Percentiles rank a stretch among this genome's conserved stretches.
phyloP scores from a whole-genome alignment of 495 filamentous ascomycete species.

The Aeminium ludgeri region DNA sequence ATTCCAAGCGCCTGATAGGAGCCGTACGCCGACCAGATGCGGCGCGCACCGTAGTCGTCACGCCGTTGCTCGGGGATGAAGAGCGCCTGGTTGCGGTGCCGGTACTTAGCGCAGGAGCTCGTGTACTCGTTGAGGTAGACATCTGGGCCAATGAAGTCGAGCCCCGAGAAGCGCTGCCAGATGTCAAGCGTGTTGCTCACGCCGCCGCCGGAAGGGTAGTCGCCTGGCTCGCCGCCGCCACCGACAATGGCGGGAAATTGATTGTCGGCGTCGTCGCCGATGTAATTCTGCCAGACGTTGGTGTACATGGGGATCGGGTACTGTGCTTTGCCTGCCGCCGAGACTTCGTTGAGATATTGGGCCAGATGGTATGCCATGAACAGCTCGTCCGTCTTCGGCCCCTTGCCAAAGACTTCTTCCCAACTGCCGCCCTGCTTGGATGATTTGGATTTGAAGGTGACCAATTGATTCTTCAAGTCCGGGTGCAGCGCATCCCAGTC shows the following conservation, averaged over 20 bases:
- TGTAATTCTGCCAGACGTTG: constrained; percentile 32
- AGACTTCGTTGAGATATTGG: constrained; percentile 29
- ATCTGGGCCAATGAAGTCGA: constrained; percentile 36
- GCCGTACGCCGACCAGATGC: constrained; percentile 31
- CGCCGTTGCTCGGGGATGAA: constrained; percentile 36
- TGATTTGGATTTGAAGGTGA: too few relatives aligned
- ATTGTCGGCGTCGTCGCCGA: constrained; percentile 19
- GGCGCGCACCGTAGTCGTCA: constrained; percentile 32
- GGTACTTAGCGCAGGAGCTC: constrained; percentile 27
- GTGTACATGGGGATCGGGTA: constrained; percentile 32
- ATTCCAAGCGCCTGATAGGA: constrained; percentile 29
- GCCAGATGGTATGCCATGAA: constrained; percentile 37
- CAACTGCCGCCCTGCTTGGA: constrained; percentile 16
- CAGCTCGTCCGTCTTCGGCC: constrained; percentile 29
- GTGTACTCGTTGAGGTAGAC: constrained; percentile 32
- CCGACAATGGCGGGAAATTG: constrained; percentile 27
- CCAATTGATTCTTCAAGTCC: constrained; percentile 20
- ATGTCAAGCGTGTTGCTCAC: constrained; percentile 30
- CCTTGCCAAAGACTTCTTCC: constrained; percentile 28
- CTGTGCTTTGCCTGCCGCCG: constrained; percentile 26
- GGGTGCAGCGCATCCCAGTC: constrained; percentile 24
- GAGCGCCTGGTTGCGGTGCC: constrained; percentile 30
- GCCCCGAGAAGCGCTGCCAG: constrained; percentile 29
- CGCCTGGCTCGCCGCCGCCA: constrained; percentile 29
- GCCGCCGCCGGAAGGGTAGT: constrained; percentile 32